These are phyloP conservation scores for Debaryomyces nepalensis DNA, from an alignment of 1,139 yeast species.

Conservation along the genomic window DNA sequence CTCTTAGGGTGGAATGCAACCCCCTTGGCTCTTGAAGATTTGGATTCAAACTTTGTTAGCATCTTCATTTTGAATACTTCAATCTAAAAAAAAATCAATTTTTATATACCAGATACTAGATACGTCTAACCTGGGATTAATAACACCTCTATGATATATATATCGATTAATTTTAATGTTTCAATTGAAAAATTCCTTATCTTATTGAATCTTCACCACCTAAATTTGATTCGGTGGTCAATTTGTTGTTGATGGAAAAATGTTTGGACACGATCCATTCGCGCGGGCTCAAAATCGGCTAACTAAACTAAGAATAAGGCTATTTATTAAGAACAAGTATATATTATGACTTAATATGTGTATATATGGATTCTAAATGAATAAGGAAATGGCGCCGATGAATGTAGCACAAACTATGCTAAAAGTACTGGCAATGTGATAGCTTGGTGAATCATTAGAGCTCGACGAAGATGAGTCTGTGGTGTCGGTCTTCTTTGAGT, in stretches of 20 bases:
- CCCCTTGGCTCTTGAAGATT: conserved; percentile 98
- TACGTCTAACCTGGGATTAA: background rate
- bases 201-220: conserved; percentile 1
- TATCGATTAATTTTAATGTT: conserved; percentile 8
- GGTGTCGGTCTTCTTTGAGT: conserved; percentile 9
- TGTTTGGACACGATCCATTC: conserved; percentile 7
- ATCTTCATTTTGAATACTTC: conserved; percentile 73
- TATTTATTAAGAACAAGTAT: conserved; percentile 2
- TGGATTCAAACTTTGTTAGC: conserved; percentile 97
- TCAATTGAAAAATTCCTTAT: conserved; percentile 5
- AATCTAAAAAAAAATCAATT: conserved; percentile 4
- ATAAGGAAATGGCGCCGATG: conserved; percentile 3
- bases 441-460: conserved; percentile 6
- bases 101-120: conserved; percentile 1
- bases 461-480: conserved; percentile 7
- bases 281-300: conserved; percentile 12
- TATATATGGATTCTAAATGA: background rate
- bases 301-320: background rate
- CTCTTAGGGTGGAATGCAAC: conserved; percentile 97
- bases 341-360: conserved; percentile 4
- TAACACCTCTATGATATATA: conserved; percentile 1
- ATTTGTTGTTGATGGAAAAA: conserved; percentile 12
- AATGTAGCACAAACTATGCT: conserved; percentile 6
- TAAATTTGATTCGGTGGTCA: conserved; percentile 15
- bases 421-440: conserved; percentile 4